Percentiles rank a stretch among this genome's conserved stretches.
These are phyloP conservation scores for Rhytidiadelphus loreus DNA, from an alignment of 225 moss, liverwort and hornwort species.

Conservation along the genomic window DNA sequence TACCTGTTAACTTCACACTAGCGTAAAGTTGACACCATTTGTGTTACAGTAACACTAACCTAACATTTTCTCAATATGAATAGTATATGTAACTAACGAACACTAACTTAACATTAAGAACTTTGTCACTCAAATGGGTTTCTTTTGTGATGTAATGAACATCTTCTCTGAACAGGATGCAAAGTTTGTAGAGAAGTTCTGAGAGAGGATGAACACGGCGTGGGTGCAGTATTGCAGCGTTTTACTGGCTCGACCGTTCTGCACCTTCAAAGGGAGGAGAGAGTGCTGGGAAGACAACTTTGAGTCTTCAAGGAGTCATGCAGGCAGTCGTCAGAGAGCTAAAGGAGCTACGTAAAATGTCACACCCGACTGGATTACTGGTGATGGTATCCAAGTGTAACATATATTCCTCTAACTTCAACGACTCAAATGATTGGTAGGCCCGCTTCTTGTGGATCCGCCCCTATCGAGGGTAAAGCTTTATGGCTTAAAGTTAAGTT, in stretches of 20 bases:
- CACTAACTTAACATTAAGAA: background rate
- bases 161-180: background rate
- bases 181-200: background rate
- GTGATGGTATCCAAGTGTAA: constrained; percentile 47
- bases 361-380: constrained; percentile 35
- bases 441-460: background rate
- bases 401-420: constrained; percentile 36
- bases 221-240: constrained; percentile 56
- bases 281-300: constrained; percentile 1
- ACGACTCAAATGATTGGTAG: constrained; percentile 39
- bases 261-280: constrained; percentile 25
- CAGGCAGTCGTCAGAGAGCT: constrained; percentile 54
- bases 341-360: constrained; percentile 29
- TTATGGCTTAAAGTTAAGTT: background rate
- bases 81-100: background rate
- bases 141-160: background rate
- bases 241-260: constrained; percentile 60
- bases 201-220: background rate
- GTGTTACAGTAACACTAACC: background rate
- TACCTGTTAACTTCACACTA: background rate
- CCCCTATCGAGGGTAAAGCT: background rate
- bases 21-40: background rate
- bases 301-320: constrained; percentile 44
- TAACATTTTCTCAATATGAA: background rate
- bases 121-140: background rate